Base-by-base conservation (phyloP, 352 stramenopile genomes). In the Pythium coloratum region DNA sequence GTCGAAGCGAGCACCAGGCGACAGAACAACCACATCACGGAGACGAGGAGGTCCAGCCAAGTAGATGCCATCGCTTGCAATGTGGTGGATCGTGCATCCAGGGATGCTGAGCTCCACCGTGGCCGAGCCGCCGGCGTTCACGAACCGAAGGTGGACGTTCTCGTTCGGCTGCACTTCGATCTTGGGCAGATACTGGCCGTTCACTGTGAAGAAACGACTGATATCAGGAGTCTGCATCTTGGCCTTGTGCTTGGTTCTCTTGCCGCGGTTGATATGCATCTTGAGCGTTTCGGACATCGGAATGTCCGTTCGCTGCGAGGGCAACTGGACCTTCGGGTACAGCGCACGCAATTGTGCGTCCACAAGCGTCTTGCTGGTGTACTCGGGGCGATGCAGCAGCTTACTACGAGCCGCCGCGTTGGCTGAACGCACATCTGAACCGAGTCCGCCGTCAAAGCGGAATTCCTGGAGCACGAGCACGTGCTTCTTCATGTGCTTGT, bases 111-210 rank as follows among this genome's bases (percentile, higher is more conserved):
- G 68, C 59, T 89, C 75, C 32, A 94, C 69, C 12, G 75, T 70
- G 36, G 76, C 76, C 5, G 78, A 82, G 8, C 75, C 73, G 28
- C 80, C 84, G 26, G 78, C 79, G 55, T 94, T 88, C 49, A 94
- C 32, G 44, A 94, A 58, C 0, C 86, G 81, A 32, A 91, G 79
- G 18, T 85, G 58, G 1, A 85, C 66, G 58, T 88, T 86, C 55
- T 89, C 80, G 36, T 78, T 63, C 10, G 80, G 78, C 7, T 63
- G 66, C 12, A 91, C 64, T 54, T 81, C 60, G 33, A 94, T 79
- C 62, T 78, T 87, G 13, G 84, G 83, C 59, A 90, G 55, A 58
- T 84, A 89, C 57, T 88, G 78, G 13, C 86, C 86, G 59, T 94
- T 94, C 8, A 93, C 75, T 0, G 75, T 79, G 59, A 88, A 88